phyloP scores from a whole-genome alignment of 441 rosid species.

The Omphalea diandra region DNA sequence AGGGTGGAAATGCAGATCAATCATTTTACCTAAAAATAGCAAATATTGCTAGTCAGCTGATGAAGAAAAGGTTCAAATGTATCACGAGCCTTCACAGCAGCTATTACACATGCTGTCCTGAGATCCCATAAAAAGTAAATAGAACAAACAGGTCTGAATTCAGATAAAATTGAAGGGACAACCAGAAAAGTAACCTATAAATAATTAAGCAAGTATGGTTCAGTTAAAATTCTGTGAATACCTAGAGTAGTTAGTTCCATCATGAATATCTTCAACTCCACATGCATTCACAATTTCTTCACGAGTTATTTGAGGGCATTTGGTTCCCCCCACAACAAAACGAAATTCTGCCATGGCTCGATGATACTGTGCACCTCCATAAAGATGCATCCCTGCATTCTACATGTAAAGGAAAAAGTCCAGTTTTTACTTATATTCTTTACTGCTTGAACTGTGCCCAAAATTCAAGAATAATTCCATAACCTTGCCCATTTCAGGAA shows the following conservation, averaged over 20 bases:
- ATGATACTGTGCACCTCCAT: conserved; percentile 97
- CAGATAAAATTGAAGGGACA: conserved; percentile 2
- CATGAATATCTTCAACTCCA: conserved; percentile 98
- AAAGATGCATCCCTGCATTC: conserved; percentile 98
- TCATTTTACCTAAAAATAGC: not conserved
- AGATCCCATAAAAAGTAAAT: conserved; percentile 25
- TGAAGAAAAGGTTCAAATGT: conserved; percentile 95
- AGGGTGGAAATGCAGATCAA: not conserved
- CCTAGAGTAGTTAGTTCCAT: conserved; percentile 98
- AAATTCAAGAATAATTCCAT: not conserved
- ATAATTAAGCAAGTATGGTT: not conserved
- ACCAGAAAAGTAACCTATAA: not conserved
- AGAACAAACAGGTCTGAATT: not conserved
- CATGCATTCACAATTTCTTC: conserved; percentile 98
- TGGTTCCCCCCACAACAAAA: conserved; percentile 86
- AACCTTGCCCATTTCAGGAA: not conserved
- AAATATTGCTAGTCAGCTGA: conserved; percentile 50
- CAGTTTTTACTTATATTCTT: conserved; percentile 6
- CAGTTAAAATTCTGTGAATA: conserved; percentile 26
- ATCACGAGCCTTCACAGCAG: conserved; percentile 96
- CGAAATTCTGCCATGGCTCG: conserved; percentile 99
- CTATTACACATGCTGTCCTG: conserved; percentile 98
- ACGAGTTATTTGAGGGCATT: conserved; percentile 90
- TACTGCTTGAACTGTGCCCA: not conserved
- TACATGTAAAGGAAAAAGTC: conserved; percentile 29